Base-by-base conservation (phyloP, 352 stramenopile genomes). In the Phytopythium ostracodes region DNA sequence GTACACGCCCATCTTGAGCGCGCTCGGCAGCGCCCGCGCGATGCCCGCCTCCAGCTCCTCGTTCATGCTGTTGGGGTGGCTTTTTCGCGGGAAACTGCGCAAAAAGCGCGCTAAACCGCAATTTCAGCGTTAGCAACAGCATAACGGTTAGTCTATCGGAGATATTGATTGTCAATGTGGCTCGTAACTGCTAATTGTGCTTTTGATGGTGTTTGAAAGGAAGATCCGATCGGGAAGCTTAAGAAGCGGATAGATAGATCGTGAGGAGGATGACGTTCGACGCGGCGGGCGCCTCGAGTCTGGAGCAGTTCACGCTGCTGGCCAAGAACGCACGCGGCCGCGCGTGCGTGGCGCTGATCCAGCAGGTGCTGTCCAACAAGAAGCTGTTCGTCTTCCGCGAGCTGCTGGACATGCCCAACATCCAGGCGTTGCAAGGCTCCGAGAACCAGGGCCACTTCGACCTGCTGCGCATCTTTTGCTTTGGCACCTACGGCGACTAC, bases 321-420 rank as follows among this genome's bases (percentile, higher is more conserved):
- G 92, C 91, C 17, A 96, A 97, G 76, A 94, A 94, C 25, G 84
- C 88, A 46, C 89, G 92, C 40, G 90, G 88, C 8, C 74, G 87
- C 8, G 92, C 91, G n/a, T 98, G 92, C 50, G 87, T 96, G 56
- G 91, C 88, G 46, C 76, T 98, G 44, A 95, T 98, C 62, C 92
- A 98, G 73, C 91, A 98, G 68, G 91, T 96, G 38, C 75, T 98
- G 31, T 89, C 68, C 52, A 94, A 96, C 72, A 94, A 94, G 70
- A 96, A 96, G 67, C 76, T 97, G 42, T 97, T 96, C 66, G 90
- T 98, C 24, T 98, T 98, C 66, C 88, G 92, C 24, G 91, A 98
- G 77, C 77, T 98, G 52, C 68, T 98, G 40, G 81, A 94, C 54
- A 96, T 96, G 86, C 81, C 85, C 44, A 97, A 96, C 67, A 84